Conservation (phyloP, 148 eudicot genomes). For the Pouteria glomerata region DNA sequence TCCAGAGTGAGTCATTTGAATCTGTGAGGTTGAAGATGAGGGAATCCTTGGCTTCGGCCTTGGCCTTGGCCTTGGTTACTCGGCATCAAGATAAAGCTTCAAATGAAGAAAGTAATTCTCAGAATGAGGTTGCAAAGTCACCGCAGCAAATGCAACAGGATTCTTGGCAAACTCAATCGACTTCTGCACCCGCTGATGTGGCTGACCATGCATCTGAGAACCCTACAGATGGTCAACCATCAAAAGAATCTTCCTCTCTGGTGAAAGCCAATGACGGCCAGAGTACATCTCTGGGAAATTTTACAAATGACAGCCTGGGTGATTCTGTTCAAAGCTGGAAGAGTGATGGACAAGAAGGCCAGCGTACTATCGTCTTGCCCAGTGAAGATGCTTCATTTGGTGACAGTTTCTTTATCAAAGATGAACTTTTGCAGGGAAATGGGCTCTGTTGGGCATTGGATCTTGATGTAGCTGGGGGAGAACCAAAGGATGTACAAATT, state of each 20-base stretch:
- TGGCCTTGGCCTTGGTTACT: conserved; percentile 68
- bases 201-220: conserved; percentile 19
- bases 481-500: conserved; percentile 31
- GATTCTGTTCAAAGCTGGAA: conserved; percentile 32
- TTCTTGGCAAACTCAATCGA: conserved; percentile 23
- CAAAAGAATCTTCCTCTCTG: conserved; percentile 17
- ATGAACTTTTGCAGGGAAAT: conserved; percentile 89
- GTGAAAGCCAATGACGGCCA: conserved; percentile 22
- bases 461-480: conserved; percentile 31
- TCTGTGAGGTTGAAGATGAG: conserved; percentile 88
- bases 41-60: conserved; percentile 77
- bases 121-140: conserved; percentile 6
- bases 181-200: conserved; percentile 11
- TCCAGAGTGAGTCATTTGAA: conserved; percentile 41
- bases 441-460: conserved; percentile 90
- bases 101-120: conserved; percentile 24
- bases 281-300: conserved; percentile 17
- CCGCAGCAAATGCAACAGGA: conserved; percentile 15
- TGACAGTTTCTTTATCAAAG: conserved; percentile 59
- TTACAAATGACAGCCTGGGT: conserved; percentile 16
- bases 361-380: conserved; percentile 39
- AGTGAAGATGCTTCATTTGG: conserved; percentile 56
- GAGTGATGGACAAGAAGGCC: conserved; percentile 31
- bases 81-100: conserved; percentile 28
- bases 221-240: conserved; percentile 13